Percentiles rank a stretch among this genome's conserved stretches.
Conservation (phyloP, 495 filamentous ascomycete genomes). For the Aspergillus haitiensis region DNA sequence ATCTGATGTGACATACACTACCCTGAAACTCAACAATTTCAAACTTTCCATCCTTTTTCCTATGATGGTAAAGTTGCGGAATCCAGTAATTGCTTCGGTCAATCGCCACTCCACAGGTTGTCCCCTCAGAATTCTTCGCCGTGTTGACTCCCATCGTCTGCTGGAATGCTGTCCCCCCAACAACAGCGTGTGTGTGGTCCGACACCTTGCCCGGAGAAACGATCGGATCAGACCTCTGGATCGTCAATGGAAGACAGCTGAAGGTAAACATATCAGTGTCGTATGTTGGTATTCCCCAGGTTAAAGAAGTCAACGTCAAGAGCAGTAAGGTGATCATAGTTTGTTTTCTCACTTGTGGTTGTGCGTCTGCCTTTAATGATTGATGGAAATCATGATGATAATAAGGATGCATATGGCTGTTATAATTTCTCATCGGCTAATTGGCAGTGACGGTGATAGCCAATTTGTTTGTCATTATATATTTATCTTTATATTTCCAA, state of each 20-base stretch:
- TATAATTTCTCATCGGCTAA: too few species aligned
- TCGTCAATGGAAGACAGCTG: slow-evolving; percentile 26
- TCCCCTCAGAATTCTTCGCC: slow-evolving; percentile 62
- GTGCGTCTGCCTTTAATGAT: too few species aligned
- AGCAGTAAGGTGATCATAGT: background rate
- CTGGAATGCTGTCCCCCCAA: slow-evolving; percentile 73
- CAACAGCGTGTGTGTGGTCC: slow-evolving; percentile 68
- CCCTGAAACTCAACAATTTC: slow-evolving; percentile 23
- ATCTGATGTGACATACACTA: slow-evolving; percentile 12
- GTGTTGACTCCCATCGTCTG: slow-evolving; percentile 57
- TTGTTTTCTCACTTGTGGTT: background rate
- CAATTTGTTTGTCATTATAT: too few species aligned
- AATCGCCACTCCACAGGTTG: slow-evolving; percentile 61
- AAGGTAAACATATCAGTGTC: slow-evolving; percentile 24
- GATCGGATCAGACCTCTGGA: slow-evolving; percentile 61
- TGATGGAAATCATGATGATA: too few species aligned
- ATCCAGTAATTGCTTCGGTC: slow-evolving; percentile 81
- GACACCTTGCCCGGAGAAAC: slow-evolving; percentile 56
- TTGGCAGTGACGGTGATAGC: too few species aligned
- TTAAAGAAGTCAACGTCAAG: background rate
- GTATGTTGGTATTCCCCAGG: background rate
- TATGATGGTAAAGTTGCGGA: slow-evolving; percentile 63
- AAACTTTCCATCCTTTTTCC: slow-evolving; percentile 59
- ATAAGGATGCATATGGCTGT: too few species aligned
- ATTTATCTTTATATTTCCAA: too few species aligned